A percentile compares a stretch with the other conserved stretches of the same genome.
Evolutionary conservation across 495 filamentous ascomycete species (phyloP).

Genomic region (Penicillium angulare): DNA sequence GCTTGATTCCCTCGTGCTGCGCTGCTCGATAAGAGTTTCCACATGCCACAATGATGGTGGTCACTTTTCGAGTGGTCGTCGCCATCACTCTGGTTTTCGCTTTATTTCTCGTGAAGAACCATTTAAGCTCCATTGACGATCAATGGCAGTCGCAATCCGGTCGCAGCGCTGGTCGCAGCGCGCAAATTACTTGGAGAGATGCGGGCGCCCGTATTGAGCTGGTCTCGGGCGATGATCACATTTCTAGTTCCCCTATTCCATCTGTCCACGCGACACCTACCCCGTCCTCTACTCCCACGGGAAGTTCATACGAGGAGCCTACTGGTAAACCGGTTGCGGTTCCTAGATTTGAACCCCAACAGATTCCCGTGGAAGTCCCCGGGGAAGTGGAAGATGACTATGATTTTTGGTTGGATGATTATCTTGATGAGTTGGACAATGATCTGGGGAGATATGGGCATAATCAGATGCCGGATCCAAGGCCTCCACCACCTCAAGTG

Average conservation of each 20-base stretch:
- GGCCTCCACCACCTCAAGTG: slow-evolving; percentile 12
- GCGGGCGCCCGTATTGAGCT: slow-evolving; percentile 26
- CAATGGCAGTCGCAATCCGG: slow-evolving; percentile 12
- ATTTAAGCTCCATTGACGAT: slow-evolving; percentile 15
- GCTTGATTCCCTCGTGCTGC: not conserved
- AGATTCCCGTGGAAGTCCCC: slow-evolving; percentile 22
- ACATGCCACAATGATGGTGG: slow-evolving; percentile 8
- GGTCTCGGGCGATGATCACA: slow-evolving; percentile 15
- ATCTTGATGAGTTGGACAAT: not conserved
- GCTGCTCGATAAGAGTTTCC: too few species aligned
- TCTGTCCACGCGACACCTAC: not conserved
- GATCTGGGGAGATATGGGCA: not conserved
- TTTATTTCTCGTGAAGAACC: slow-evolving; percentile 19
- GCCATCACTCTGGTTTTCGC: slow-evolving; percentile 10
- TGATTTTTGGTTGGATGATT: slow-evolving; percentile 4
- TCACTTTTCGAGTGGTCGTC: slow-evolving; percentile 10
- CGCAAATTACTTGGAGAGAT: slow-evolving; percentile 7
- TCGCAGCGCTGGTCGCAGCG: not conserved
- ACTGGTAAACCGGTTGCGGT: slow-evolving; percentile 6
- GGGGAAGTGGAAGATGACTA: slow-evolving; percentile 4
- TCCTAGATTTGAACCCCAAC: slow-evolving; percentile 8
- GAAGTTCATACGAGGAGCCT: slow-evolving; percentile 8
- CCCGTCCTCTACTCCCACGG: not conserved
- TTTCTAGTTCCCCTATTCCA: not conserved
- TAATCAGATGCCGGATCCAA: not conserved